Evolutionary conservation across 2,329 filamentous ascomycete species (phyloP).

Genomic region (Microdochium bolleyi): DNA sequence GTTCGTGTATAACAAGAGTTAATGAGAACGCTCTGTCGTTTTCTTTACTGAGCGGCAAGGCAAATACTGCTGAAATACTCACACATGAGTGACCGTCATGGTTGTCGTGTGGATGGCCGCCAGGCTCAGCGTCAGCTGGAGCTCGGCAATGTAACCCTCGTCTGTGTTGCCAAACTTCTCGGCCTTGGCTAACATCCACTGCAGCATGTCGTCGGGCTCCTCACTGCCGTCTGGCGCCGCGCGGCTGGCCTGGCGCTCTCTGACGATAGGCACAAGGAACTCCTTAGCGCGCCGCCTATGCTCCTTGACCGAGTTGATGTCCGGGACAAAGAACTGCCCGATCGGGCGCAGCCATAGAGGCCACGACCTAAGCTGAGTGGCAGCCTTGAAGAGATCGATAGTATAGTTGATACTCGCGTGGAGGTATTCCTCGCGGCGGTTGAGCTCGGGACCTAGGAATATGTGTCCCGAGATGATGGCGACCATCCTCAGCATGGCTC

Average conservation of each 20-base stretch:
- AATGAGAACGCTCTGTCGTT: background rate
- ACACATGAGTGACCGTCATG: slow-evolving; percentile 30
- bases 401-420: slow-evolving; percentile 40
- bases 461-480: slow-evolving; percentile 36
- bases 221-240: slow-evolving; percentile 9
- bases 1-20: background rate
- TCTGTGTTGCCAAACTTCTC: slow-evolving; percentile 17
- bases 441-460: slow-evolving; percentile 38
- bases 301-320: slow-evolving; percentile 21
- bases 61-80: slow-evolving; percentile 6
- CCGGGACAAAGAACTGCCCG: slow-evolving; percentile 19
- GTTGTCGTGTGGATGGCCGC: slow-evolving; percentile 43
- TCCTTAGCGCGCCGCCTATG: slow-evolving; percentile 21
- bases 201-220: slow-evolving; percentile 33
- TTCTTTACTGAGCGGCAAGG: too few species aligned
- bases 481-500: slow-evolving; percentile 33
- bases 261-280: slow-evolving; percentile 27
- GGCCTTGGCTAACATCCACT: slow-evolving; percentile 33
- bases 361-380: slow-evolving; percentile 13
- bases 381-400: slow-evolving; percentile 28
- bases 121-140: slow-evolving; percentile 34
- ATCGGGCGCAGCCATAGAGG: slow-evolving; percentile 22
- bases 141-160: slow-evolving; percentile 24
- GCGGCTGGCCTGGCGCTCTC: slow-evolving; percentile 13
- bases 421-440: slow-evolving; percentile 33